Evolutionary conservation across 2,329 filamentous ascomycete species (phyloP), one percentile per base, ranked within the genome.

Genomic region (Falciphora oryzae): DNA sequence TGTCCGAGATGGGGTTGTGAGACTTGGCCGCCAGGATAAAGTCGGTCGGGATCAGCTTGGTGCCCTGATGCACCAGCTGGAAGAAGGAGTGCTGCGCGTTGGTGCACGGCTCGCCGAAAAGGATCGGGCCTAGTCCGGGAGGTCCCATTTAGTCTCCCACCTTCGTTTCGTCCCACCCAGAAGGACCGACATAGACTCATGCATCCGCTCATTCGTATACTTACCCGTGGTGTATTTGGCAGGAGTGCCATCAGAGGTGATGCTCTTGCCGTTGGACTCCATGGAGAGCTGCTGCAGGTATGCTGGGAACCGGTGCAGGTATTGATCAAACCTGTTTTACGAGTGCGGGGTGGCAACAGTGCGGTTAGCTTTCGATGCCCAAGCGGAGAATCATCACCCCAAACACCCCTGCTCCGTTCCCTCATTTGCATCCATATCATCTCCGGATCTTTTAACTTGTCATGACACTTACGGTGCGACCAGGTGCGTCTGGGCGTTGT

Each of bases 71-170:
- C 66, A 99, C 88, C 61, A 99, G 89, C 85, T 99, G 95, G 89
- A 96, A 99, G 89, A 99, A 99, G 67, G 95, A 98, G 86, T 99
- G 95, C 83, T 99, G 95, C 59, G 95, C 95, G 76, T 99, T 99
- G 77, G 95, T 99, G 79, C 93, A 96, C 64, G 95, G 95, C 84
- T 99, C 95, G 75, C 95, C 95, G 76, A 99, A 99, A 68, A 99
- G 83, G 75, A 99, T 94, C 64, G 95, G 87, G 61, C 95, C 80
- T 81, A 50, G 2, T 25, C 8, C 44, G 56, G 11, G 32, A 13
- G 4, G 57, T 35, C 59, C 8, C 14, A 27, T 31, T 60, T 4
- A 16, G 25, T 18, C 18, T 7, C 25, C 31, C 18, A 6, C 35
- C 3, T 25, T 61, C 31, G 22, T 61, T 61, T 29, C 22, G 13